Percentiles rank a stretch among this genome's conserved stretches.
phyloP scores from a whole-genome alignment of 257 asterid species.

The Nicotiana knightiana region DNA sequence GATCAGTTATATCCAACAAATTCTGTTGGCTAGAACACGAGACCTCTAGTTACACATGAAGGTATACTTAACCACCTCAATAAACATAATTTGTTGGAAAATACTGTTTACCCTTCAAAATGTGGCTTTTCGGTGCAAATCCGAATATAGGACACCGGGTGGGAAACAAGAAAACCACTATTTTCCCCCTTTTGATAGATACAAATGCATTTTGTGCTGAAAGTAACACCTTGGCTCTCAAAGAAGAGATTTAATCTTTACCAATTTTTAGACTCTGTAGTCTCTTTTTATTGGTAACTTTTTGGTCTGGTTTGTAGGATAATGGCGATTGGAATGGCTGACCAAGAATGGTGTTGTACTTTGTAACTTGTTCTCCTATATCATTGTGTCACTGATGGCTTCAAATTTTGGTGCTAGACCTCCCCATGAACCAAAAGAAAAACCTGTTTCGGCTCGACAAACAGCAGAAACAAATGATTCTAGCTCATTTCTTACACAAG shows the following conservation, averaged over 20 bases:
- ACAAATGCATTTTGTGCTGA: not conserved
- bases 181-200: not conserved
- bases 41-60: too few species aligned
- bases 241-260: not conserved
- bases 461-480: conserved; percentile 4
- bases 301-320: conserved; percentile 1
- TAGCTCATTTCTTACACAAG: conserved; percentile 10
- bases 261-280: not conserved
- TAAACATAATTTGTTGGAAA: too few species aligned
- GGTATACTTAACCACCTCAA: too few species aligned
- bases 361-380: conserved; percentile 3
- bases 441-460: conserved; percentile 11
- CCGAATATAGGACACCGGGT: too few species aligned
- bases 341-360: not conserved
- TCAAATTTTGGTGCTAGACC: conserved; percentile 18
- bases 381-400: conserved; percentile 16
- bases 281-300: not conserved
- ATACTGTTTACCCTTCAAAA: too few species aligned
- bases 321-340: not conserved
- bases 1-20: not conserved
- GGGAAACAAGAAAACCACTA: not conserved
- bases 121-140: too few species aligned
- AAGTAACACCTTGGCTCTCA: not conserved
- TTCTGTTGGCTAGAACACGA: not conserved
- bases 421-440: conserved; percentile 2